Percentiles rank a stretch among this genome's conserved stretches.
phyloP scores from a whole-genome alignment of 192 early-diverging fungal species.

The Spizellomyces punctatus region DNA sequence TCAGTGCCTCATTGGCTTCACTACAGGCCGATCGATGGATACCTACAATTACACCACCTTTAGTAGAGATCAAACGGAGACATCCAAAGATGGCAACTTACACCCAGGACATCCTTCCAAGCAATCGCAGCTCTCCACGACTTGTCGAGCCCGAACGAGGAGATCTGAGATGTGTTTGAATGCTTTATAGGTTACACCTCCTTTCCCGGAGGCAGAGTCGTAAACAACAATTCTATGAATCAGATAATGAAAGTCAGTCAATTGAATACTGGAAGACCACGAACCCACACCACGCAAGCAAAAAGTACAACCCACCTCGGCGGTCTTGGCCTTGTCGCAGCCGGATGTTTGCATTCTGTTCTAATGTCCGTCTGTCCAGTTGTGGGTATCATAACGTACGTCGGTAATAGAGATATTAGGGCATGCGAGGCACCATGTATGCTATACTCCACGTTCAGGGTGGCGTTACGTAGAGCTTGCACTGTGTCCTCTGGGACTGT shows the following conservation, averaged over 20 bases:
- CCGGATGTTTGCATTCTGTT: slow-evolving; percentile 58
- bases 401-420: slow-evolving; percentile 43
- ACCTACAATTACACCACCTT: slow-evolving; percentile 12
- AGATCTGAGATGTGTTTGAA: slow-evolving; percentile 43
- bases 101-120: slow-evolving; percentile 53
- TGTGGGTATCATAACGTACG: slow-evolving; percentile 27
- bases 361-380: slow-evolving; percentile 30
- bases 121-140: slow-evolving; percentile 50
- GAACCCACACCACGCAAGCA: not conserved
- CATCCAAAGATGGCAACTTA: slow-evolving; percentile 9
- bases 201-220: slow-evolving; percentile 31
- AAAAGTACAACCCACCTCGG: slow-evolving; percentile 25
- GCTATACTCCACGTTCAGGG: slow-evolving; percentile 46
- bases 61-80: not conserved
- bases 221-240: slow-evolving; percentile 49
- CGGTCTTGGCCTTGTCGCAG: slow-evolving; percentile 47
- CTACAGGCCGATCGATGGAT: slow-evolving; percentile 44
- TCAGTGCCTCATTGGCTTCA: slow-evolving; percentile 46
- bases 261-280: not conserved
- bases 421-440: slow-evolving; percentile 60
- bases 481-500: slow-evolving; percentile 27
- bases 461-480: slow-evolving; percentile 5
- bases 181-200: slow-evolving; percentile 41
- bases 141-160: slow-evolving; percentile 31
- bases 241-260: not conserved